Percentiles rank a stretch among this genome's conserved stretches.
Conservation (phyloP, 2,329 filamentous ascomycete species). For the Fusarium goolgardi region DNA sequence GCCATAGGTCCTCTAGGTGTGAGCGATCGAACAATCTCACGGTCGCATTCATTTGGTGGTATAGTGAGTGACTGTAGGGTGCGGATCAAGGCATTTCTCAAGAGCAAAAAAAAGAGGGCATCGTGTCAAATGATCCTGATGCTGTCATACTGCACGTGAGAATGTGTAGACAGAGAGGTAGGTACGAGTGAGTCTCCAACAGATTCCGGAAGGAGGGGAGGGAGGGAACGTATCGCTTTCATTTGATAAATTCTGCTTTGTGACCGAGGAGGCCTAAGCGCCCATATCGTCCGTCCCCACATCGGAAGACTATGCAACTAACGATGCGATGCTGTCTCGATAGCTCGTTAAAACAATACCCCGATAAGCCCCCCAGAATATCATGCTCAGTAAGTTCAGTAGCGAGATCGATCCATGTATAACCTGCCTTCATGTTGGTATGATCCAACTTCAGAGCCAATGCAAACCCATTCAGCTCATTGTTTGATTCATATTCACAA, state of each 20-base stretch:
- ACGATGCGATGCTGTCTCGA: conserved; percentile 2
- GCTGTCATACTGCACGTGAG: conserved; percentile 26
- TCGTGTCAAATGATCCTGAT: neutral
- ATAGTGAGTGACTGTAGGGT: neutral
- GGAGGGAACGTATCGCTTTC: conserved; percentile 23
- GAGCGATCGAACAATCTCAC: conserved; percentile 12
- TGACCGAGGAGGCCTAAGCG: conserved; percentile 33
- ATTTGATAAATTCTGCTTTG: conserved; percentile 9
- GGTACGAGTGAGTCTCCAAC: neutral
- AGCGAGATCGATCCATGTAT: neutral
- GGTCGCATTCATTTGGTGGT: neutral
- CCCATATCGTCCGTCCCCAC: conserved; percentile 17
- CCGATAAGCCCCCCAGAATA: neutral
- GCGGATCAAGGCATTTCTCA: neutral
- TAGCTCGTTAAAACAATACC: conserved; percentile 22
- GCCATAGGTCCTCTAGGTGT: conserved; percentile 11
- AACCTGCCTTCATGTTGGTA: neutral
- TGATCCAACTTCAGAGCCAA: neutral
- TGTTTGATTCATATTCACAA: neutral
- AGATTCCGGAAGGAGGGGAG: neutral
- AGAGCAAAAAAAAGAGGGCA: neutral
- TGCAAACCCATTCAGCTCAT: neutral
- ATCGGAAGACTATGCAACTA: conserved; percentile 30
- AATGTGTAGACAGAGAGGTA: neutral
- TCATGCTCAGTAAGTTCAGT: neutral